phyloP scores from a whole-genome alignment of 1,284 basidiomycete species.

The Rugosomyces carneus region DNA sequence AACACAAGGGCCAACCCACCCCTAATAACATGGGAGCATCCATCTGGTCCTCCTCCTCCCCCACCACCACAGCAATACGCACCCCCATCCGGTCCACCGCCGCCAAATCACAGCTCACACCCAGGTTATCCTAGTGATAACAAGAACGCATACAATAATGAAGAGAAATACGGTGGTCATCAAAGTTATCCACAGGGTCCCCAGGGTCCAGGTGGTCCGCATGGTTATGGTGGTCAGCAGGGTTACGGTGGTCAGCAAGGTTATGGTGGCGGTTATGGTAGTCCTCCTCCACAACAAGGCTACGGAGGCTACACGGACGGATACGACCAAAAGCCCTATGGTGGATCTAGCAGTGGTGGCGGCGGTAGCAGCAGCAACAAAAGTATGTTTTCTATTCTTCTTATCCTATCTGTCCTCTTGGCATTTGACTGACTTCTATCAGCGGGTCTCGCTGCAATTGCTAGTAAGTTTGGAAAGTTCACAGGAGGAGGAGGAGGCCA shows the following conservation, averaged over 20 bases:
- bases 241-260: constrained; percentile 2
- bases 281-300: constrained; percentile 5
- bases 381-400: background rate
- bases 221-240: constrained; percentile 1
- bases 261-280: constrained; percentile 11
- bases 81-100: constrained; percentile 14
- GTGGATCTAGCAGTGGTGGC: background rate
- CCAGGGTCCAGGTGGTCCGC: too few species aligned
- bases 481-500: background rate
- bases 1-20: constrained; percentile 17
- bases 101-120: constrained; percentile 1
- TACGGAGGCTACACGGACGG: constrained; percentile 8
- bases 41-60: constrained; percentile 14
- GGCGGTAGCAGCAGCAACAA: constrained; percentile 3
- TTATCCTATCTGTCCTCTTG: background rate
- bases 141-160: background rate
- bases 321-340: background rate
- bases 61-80: constrained; percentile 10
- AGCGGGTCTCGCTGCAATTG: background rate
- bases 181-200: background rate
- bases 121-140: constrained; percentile 3
- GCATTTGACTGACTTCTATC: background rate
- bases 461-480: background rate
- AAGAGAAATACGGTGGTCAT: background rate
- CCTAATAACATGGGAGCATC: constrained; percentile 18